Evolutionary conservation across 768 basidiomycete genomes (phyloP), one percentile per base, ranked within the genome.

Genomic region (Podaxis sp.): DNA sequence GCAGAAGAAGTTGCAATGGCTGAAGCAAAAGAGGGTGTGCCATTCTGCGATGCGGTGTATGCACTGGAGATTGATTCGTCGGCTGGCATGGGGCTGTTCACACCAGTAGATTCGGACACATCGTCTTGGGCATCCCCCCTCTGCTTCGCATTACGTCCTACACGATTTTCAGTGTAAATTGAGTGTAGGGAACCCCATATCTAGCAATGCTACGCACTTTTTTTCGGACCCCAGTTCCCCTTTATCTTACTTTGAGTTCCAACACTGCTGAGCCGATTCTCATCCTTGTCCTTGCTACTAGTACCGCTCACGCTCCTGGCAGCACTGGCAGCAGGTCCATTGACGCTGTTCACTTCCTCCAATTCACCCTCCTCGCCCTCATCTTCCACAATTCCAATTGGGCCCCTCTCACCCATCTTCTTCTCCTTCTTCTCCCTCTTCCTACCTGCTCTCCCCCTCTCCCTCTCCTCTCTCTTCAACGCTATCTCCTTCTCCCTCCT

Each of bases 211-310:
- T 7, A 21, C 36, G 25, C 52, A 59, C 58, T 21, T 50, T 35
- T 59, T 38, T 16, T 42, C 9, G 58, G 58, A n/a, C 58, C 58
- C 58, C 58, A 59, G 44, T 59, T 25, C 4, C 58, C 58, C 18
- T 32, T 59, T n/a, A 32, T 32, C 28, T 32, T 32, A 32, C 32
- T 42, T 3, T 27, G n/a, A 14, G 28, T 36, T 32, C 28, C 28
- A 32, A 32, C 28, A 18, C 16, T 21, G 28, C 23, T 10, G 3
- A 21, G 7, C 11, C 9, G 2, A 13, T 23, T 3, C 3, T 2
- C 23, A 5, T 42, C 54, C 5, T 9, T 10, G 11, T 9, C 37
- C 11, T 16, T 40, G 5, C 13, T 46, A 9, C 7, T 25, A 18
- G 21, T 42, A 10, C 28, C 28, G 42, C 25, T 35, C 6, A n/a